Conservation (phyloP, 352 stramenopile genomes). For the Thalassiosira gravida region DNA sequence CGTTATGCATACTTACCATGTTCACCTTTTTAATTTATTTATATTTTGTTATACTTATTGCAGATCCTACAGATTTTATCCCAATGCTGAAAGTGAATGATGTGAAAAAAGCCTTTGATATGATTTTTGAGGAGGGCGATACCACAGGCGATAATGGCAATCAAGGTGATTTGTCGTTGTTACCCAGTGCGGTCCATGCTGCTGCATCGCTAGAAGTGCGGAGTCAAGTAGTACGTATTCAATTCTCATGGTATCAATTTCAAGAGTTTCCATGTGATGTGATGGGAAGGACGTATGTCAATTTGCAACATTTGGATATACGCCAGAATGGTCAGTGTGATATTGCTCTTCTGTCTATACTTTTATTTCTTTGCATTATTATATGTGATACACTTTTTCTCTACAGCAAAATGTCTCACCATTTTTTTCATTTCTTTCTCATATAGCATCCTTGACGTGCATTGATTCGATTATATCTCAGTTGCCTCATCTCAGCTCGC, state of each 20-base stretch:
- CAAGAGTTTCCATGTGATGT: constrained; percentile 23
- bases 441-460: constrained; percentile 41
- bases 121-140: neutral
- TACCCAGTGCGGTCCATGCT: too few relatives aligned
- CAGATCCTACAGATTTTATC: neutral
- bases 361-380: too few relatives aligned
- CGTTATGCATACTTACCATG: neutral
- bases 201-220: constrained; percentile 14
- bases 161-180: too few relatives aligned
- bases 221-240: constrained; percentile 34
- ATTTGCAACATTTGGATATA: too few relatives aligned
- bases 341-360: too few relatives aligned
- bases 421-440: constrained; percentile 18
- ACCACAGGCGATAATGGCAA: neutral
- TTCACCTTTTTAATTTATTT: too few relatives aligned
- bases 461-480: constrained; percentile 48
- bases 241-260: constrained; percentile 55
- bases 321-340: too few relatives aligned
- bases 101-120: neutral
- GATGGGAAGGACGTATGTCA: too few relatives aligned
- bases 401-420: constrained; percentile 21
- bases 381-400: too few relatives aligned
- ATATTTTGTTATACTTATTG: too few relatives aligned
- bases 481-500: constrained; percentile 39
- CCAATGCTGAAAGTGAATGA: neutral